Conservation (phyloP, 768 basidiomycete genomes). For the Kwoniella mangroviensis region DNA sequence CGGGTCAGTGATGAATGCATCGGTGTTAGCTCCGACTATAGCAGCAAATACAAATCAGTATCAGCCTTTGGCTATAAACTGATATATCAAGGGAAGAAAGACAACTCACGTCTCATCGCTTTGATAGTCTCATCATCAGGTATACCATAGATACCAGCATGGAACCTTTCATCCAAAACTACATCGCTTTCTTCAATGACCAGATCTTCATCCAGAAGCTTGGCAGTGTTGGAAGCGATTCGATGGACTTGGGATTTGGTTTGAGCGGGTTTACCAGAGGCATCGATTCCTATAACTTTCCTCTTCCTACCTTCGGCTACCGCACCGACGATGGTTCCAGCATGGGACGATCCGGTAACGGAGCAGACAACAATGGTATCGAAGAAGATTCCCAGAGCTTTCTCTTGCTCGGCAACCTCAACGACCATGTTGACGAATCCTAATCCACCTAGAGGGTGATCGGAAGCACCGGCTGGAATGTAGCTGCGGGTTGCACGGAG, state of each 20-base stretch:
- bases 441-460: conserved; percentile 40
- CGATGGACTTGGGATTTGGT: conserved; percentile 37
- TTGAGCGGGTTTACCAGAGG: conserved; percentile 36
- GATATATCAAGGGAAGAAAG: not conserved
- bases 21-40: conserved; percentile 32
- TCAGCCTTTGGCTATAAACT: not conserved
- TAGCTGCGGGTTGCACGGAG: conserved; percentile 13
- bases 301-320: conserved; percentile 36
- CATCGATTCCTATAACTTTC: conserved; percentile 49
- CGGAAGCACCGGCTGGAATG: conserved; percentile 47
- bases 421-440: conserved; percentile 38
- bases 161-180: conserved; percentile 38
- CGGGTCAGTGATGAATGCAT: conserved; percentile 41
- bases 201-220: conserved; percentile 27
- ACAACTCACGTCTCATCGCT: conserved; percentile 36
- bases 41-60: not conserved
- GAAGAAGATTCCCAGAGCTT: conserved; percentile 37
- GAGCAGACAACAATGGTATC: conserved; percentile 44
- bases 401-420: conserved; percentile 42
- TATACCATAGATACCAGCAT: conserved; percentile 46
- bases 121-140: conserved; percentile 36
- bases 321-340: conserved; percentile 38
- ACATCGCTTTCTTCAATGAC: conserved; percentile 37
- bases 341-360: conserved; percentile 46
- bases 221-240: conserved; percentile 36